Conservation (phyloP, 352 stramenopile species). For the Globisporangium alternatum region DNA sequence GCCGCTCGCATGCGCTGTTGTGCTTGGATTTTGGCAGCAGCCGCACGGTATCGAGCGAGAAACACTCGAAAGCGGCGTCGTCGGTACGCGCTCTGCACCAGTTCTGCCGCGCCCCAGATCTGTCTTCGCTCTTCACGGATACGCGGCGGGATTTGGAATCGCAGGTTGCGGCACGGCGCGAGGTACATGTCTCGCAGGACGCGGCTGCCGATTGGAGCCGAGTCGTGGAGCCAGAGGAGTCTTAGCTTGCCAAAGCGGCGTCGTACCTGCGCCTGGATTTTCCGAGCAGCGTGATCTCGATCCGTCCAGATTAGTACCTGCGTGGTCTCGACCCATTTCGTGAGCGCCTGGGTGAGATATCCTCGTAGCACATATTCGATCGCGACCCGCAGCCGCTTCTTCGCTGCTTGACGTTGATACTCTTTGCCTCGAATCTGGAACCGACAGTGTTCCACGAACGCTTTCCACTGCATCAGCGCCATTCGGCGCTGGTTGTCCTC, state of each 20-base stretch:
- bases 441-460: constrained; percentile 56
- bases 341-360: constrained; percentile 57
- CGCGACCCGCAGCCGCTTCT: constrained; percentile 56
- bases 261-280: constrained; percentile 55
- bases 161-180: constrained; percentile 29
- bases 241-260: constrained; percentile 32
- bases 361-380: constrained; percentile 69
- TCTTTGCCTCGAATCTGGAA: constrained; percentile 51
- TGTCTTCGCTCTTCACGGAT: constrained; percentile 52
- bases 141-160: constrained; percentile 42
- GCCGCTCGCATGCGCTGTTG: constrained; percentile 47
- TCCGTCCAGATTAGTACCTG: constrained; percentile 58
- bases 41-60: constrained; percentile 47
- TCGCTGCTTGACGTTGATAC: constrained; percentile 58
- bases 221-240: constrained; percentile 44
- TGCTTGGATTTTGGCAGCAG: constrained; percentile 60
- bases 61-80: constrained; percentile 51
- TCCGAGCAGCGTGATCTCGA: constrained; percentile 43
- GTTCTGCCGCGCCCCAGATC: constrained; percentile 55
- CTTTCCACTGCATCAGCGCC: constrained; percentile 80
- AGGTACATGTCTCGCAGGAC: constrained; percentile 62
- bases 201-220: constrained; percentile 35
- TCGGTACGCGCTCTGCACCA: constrained; percentile 56
- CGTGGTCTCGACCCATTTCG: constrained; percentile 51
- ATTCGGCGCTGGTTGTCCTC: constrained; percentile 73